Percentiles rank a stretch among this genome's conserved stretches.
Conservation (phyloP, 768 basidiomycete genomes). For the button mushroom (Agaricus bisporus) region DNA sequence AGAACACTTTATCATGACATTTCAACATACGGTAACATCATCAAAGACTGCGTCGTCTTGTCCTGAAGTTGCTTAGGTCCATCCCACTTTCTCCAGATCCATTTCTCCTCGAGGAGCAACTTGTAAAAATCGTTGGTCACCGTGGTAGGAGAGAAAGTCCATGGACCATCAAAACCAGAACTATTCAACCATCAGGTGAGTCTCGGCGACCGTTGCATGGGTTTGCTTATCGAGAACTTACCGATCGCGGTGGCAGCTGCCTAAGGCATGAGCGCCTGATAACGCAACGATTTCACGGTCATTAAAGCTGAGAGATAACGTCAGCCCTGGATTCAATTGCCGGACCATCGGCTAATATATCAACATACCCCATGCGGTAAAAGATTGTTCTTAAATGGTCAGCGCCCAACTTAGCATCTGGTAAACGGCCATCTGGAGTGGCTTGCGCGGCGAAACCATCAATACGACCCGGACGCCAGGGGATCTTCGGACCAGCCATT, state of each 20-base stretch:
- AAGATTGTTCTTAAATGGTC: slow-evolving; percentile 87
- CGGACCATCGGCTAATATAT: neutral
- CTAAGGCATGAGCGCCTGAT: slow-evolving; percentile 90
- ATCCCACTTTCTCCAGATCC: slow-evolving; percentile 94
- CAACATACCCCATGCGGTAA: slow-evolving; percentile 73
- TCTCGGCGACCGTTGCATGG: too few species aligned
- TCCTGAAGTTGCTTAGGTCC: slow-evolving; percentile 94
- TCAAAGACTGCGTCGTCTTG: slow-evolving; percentile 80
- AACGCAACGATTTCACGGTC: slow-evolving; percentile 98
- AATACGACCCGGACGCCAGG: slow-evolving; percentile 91
- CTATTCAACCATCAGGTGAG: slow-evolving; percentile 17
- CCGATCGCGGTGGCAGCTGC: slow-evolving; percentile 87
- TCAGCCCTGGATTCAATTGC: neutral
- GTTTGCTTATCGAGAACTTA: slow-evolving; percentile 20
- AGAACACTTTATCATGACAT: neutral
- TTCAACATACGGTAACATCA: slow-evolving; percentile 87
- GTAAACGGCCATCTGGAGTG: slow-evolving; percentile 86
- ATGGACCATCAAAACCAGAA: slow-evolving; percentile 86
- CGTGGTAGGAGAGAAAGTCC: slow-evolving; percentile 91
- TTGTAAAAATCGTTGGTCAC: slow-evolving; percentile 84
- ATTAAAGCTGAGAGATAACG: slow-evolving; percentile 50
- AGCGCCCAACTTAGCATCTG: slow-evolving; percentile 78
- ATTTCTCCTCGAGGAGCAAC: slow-evolving; percentile 84
- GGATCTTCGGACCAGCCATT: slow-evolving; percentile 87
- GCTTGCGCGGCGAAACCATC: slow-evolving; percentile 73